Conservation (phyloP, 2,329 filamentous ascomycete species). For the Aaosphaeria arxii region DNA sequence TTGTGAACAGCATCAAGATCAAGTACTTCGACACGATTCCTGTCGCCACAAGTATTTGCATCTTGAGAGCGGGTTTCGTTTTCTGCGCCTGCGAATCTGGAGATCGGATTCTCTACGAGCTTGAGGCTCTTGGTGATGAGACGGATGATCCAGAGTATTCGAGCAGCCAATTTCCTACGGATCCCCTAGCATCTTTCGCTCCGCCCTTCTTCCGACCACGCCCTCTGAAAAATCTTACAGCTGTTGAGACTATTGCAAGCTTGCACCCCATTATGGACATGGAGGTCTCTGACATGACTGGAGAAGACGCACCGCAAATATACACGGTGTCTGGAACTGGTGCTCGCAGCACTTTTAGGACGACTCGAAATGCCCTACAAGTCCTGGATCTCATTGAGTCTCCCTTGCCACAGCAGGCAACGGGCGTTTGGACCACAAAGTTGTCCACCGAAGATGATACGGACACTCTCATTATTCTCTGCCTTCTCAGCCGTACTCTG, state of each 20-base stretch:
- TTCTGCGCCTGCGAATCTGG: conserved; percentile 91
- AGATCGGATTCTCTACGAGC: conserved; percentile 93
- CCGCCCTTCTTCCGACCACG: conserved; percentile 85
- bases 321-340: conserved; percentile 89
- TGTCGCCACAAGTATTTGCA: conserved; percentile 80
- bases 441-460: conserved; percentile 76
- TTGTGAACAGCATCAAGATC: conserved; percentile 76
- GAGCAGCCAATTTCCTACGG: conserved; percentile 78
- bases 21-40: conserved; percentile 99
- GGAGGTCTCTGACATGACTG: conserved; percentile 84
- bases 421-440: conserved; percentile 94
- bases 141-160: conserved; percentile 84
- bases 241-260: conserved; percentile 81
- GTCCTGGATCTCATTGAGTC: conserved; percentile 96
- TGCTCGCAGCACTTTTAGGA: conserved; percentile 85
- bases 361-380: conserved; percentile 86
- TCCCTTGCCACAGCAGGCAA: conserved; percentile 82
- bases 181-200: conserved; percentile 67
- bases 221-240: conserved; percentile 75
- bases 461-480: conserved; percentile 94
- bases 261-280: conserved; percentile 91
- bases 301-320: conserved; percentile 94
- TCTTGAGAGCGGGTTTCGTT: conserved; percentile 92
- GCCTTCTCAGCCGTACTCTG: conserved; percentile 83
- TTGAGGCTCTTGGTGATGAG: conserved; percentile 94